phyloP scores from a whole-genome alignment of 1,284 basidiomycete species.

The Sanguinoderma infundibulare region DNA sequence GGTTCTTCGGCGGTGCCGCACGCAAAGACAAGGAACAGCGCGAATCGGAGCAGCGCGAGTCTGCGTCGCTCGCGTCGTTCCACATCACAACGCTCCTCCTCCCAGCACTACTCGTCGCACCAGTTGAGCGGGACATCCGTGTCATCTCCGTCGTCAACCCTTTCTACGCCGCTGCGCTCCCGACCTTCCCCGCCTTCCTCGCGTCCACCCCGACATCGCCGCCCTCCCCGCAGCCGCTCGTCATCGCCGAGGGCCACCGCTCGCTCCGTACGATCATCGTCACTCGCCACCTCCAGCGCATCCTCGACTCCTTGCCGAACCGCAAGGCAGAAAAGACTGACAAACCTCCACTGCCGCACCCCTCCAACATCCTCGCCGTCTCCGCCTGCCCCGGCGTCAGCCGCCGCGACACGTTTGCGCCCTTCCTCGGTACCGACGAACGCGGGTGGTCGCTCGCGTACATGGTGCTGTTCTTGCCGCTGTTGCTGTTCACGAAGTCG shows the following conservation, averaged over 20 bases:
- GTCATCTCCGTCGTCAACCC: slow-evolving; percentile 83
- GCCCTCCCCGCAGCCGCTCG: slow-evolving; percentile 48
- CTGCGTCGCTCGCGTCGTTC: slow-evolving; percentile 70
- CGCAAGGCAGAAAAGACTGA: slow-evolving; percentile 44
- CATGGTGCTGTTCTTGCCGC: slow-evolving; percentile 58
- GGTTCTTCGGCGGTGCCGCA: slow-evolving; percentile 27
- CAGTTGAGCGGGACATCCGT: slow-evolving; percentile 83
- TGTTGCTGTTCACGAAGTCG: slow-evolving; percentile 67
- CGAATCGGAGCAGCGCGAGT: slow-evolving; percentile 45
- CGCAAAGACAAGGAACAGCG: slow-evolving; percentile 34
- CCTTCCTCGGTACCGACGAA: slow-evolving; percentile 54
- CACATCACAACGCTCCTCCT: slow-evolving; percentile 78
- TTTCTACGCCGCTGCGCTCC: slow-evolving; percentile 78
- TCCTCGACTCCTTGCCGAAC: slow-evolving; percentile 75
- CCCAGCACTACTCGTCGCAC: slow-evolving; percentile 77
- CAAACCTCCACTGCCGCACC: slow-evolving; percentile 40
- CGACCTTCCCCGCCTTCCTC: slow-evolving; percentile 43
- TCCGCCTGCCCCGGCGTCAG: slow-evolving; percentile 77
- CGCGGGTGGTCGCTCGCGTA: slow-evolving; percentile 54
- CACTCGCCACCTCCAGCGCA: slow-evolving; percentile 75
- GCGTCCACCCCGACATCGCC: slow-evolving; percentile 26
- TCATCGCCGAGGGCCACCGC: slow-evolving; percentile 58
- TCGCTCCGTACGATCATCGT: slow-evolving; percentile 67
- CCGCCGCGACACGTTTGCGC: slow-evolving; percentile 64
- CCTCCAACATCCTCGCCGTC: slow-evolving; percentile 74